These are phyloP conservation scores for Megacollybia marginata DNA, from an alignment of 768 basidiomycete species.

Conservation along the genomic window DNA sequence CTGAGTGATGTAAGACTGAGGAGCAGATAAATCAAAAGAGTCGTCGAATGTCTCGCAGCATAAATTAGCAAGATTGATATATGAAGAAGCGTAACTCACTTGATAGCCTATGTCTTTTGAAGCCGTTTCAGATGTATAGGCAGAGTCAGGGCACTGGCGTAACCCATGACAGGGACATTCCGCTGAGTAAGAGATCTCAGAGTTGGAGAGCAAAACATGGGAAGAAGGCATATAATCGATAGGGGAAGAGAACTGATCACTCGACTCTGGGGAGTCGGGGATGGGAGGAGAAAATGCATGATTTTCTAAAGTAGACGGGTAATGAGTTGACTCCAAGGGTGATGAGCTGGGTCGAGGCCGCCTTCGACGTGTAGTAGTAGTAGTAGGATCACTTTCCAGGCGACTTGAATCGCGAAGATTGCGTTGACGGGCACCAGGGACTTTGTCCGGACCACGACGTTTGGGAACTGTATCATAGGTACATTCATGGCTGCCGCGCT, in stretches of 20 bases:
- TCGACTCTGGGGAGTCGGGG: background rate
- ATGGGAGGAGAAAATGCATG: background rate
- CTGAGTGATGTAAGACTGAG: constrained; percentile 13
- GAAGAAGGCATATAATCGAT: background rate
- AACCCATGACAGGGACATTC: constrained; percentile 23
- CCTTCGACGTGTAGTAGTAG: no score
- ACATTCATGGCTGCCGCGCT: constrained; percentile 46
- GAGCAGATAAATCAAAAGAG: no score
- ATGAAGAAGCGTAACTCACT: background rate
- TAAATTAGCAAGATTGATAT: no score
- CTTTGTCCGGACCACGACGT: constrained; percentile 74
- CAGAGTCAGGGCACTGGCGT: constrained; percentile 15
- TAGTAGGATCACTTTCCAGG: constrained; percentile 17
- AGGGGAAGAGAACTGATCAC: background rate
- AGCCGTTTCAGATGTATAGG: constrained; percentile 3
- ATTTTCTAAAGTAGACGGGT: background rate
- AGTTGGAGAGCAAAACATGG: background rate
- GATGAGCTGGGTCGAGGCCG: no score
- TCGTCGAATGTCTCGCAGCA: no score
- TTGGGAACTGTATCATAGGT: constrained; percentile 66
- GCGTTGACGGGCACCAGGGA: constrained; percentile 73
- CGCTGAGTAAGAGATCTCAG: background rate
- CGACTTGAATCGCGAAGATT: constrained; percentile 33
- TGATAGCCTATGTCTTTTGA: background rate
- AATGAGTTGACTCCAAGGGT: constrained; percentile 3